These are phyloP conservation scores for Aureobasidium leucospermi DNA, from an alignment of 2,329 filamentous ascomycete genomes.

Conservation along the genomic window DNA sequence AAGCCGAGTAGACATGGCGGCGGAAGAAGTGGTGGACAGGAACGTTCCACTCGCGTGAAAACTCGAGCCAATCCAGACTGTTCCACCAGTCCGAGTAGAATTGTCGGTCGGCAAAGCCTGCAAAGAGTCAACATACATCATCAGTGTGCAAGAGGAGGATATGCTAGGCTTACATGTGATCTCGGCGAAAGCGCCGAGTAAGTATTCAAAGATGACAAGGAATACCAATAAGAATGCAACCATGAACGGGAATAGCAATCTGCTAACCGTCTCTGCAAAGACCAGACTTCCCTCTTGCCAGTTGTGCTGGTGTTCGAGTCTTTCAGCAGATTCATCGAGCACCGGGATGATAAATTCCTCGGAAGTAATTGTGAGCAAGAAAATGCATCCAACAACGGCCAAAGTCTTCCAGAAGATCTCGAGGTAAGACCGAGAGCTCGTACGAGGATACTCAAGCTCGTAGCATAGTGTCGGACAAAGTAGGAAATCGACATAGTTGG, in stretches of 20 bases:
- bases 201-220: conserved; percentile 96
- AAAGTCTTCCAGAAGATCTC: conserved; percentile 77
- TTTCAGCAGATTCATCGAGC: conserved; percentile 61
- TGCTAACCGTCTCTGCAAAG: conserved; percentile 80
- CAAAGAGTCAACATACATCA: conserved; percentile 15
- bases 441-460: conserved; percentile 91
- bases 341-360: conserved; percentile 96
- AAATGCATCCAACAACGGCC: conserved; percentile 93
- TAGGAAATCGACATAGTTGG: conserved; percentile 80
- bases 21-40: conserved; percentile 94
- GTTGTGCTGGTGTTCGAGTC: conserved; percentile 42
- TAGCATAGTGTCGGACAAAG: conserved; percentile 95
- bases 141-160: not conserved
- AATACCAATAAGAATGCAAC: conserved; percentile 91
- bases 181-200: conserved; percentile 89
- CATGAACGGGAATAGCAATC: conserved; percentile 95
- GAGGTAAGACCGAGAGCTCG: conserved; percentile 63
- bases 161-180: conserved; percentile 55
- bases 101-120: conserved; percentile 78
- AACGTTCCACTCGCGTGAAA: conserved; percentile 88
- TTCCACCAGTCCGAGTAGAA: conserved; percentile 80
- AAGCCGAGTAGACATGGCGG: conserved; percentile 85
- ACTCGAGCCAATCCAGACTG: conserved; percentile 84
- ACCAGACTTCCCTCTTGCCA: conserved; percentile 66
- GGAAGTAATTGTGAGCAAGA: conserved; percentile 80